Evolutionary conservation across 805 yeast genomes (phyloP).

Genomic region (Teunomyces barrocoloradensis): DNA sequence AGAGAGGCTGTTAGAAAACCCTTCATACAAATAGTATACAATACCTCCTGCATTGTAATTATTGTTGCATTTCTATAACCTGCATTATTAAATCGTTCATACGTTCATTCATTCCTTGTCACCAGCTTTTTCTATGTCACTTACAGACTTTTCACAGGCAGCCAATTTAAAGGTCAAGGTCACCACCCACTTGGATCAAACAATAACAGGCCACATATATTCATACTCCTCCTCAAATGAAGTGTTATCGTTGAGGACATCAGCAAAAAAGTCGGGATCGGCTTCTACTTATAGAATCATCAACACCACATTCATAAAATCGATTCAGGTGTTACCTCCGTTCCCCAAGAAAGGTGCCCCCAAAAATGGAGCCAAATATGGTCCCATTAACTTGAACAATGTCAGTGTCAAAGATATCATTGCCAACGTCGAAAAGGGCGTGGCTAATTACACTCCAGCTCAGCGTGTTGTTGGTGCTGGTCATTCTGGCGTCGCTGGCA

Average conservation of each 20-base stretch:
- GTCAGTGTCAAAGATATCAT: not conserved
- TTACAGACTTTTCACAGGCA: constrained; percentile 16
- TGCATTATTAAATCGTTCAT: not conserved
- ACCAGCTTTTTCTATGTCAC: constrained; percentile 3
- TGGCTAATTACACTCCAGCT: not conserved
- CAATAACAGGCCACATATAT: constrained; percentile 60
- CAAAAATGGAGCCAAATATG: not conserved
- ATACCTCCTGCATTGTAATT: not conserved
- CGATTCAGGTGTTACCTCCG: constrained; percentile 39
- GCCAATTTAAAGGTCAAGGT: constrained; percentile 49
- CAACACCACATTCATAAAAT: constrained; percentile 57
- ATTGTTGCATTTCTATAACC: not conserved
- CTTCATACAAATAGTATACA: not conserved
- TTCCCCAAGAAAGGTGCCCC: constrained; percentile 26
- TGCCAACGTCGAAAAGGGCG: not conserved
- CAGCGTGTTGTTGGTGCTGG: not conserved
- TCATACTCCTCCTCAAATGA: constrained; percentile 53
- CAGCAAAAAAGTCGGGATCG: constrained; percentile 9
- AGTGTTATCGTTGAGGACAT: constrained; percentile 34
- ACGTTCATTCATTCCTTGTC: not conserved
- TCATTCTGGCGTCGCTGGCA: constrained; percentile 10
- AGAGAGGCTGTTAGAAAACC: not conserved
- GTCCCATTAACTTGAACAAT: not conserved
- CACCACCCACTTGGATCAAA: constrained; percentile 56
- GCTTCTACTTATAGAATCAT: constrained; percentile 45